Conservation (phyloP, 2,329 filamentous ascomycete genomes). For the Annulohypoxylon truncatum region DNA sequence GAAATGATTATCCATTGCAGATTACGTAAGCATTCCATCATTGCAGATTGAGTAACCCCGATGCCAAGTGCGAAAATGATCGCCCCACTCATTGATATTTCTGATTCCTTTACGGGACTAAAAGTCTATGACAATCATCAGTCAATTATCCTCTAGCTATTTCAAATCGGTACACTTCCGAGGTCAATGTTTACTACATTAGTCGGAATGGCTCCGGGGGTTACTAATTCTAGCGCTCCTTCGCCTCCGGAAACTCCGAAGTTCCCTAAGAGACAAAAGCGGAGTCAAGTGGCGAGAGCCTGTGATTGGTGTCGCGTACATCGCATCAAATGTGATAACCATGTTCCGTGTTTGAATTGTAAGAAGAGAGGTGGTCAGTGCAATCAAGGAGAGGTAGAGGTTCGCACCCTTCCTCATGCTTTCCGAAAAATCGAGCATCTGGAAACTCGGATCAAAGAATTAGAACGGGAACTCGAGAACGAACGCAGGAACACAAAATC, state of each 20-base stretch:
- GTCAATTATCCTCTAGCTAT: not conserved
- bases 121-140: not conserved
- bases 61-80: not conserved
- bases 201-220: constrained; percentile 19
- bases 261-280: constrained; percentile 27
- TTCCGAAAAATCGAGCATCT: constrained; percentile 33
- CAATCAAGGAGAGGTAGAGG: constrained; percentile 30
- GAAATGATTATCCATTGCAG: not conserved
- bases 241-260: constrained; percentile 30
- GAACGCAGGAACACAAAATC: constrained; percentile 19
- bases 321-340: constrained; percentile 36
- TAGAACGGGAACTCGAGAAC: constrained; percentile 33
- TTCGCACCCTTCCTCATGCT: constrained; percentile 33
- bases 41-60: not conserved
- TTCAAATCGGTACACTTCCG: not conserved
- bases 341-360: constrained; percentile 34
- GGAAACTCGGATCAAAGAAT: constrained; percentile 30
- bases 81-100: not conserved
- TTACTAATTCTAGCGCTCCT: constrained; percentile 19
- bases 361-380: constrained; percentile 31
- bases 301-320: constrained; percentile 39
- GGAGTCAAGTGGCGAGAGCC: constrained; percentile 35
- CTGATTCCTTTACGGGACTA: not conserved
- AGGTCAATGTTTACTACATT: constrained; percentile 32
- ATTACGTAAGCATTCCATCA: constrained; percentile 10